Evolutionary conservation across 2,329 filamentous ascomycete genomes (phyloP), one percentile per base, ranked within the genome.

Genomic region (Epichloe festucae): DNA sequence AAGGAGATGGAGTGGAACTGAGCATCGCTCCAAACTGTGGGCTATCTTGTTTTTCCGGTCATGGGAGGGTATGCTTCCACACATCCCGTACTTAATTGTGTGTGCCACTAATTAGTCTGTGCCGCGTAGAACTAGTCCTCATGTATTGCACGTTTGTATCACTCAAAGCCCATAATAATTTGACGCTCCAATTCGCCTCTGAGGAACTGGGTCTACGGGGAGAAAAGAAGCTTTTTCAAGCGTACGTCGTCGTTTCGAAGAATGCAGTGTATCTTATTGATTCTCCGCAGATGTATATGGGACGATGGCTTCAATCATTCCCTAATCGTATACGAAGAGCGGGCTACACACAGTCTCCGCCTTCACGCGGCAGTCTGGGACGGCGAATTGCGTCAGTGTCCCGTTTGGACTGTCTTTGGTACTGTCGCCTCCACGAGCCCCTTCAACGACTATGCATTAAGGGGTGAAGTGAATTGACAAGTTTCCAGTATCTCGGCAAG

Each of bases 341-440:
- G 56, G 1, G 63, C 69, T 23, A 76, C 73, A 1, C 64, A 67
- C 10, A 73, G 73, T 2, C 52, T 77, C 2, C 74, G 80, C 12
- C 72, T 84, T 0, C 78, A 81, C 46, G 76, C 77, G 12, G 70
- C 75, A 1, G 72, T 79, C 0, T 74, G 71, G 68, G 72, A 75
- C n/a, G 79, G 77, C 2, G 72, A 75, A 49, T 60, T 81, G 48
- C 69, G 67, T 34, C 68, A 68, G 48, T 80, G 77, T 57, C 80
- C 79, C 1, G 71, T 84, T 8, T 84, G 80, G 80, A 83, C 79
- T 2, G 79, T 79, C 2, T 84, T 84, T 58, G 66, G 79, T 81
- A 66, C 27, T 73, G 56, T 21, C 10, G 17, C 34, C 5, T 34
- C 17, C 2, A 31, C 14, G 8, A 0, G 31, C 31, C 31, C 31